Base-by-base conservation (phyloP, 2,329 filamentous ascomycete genomes). In the Clonostachys solani region DNA sequence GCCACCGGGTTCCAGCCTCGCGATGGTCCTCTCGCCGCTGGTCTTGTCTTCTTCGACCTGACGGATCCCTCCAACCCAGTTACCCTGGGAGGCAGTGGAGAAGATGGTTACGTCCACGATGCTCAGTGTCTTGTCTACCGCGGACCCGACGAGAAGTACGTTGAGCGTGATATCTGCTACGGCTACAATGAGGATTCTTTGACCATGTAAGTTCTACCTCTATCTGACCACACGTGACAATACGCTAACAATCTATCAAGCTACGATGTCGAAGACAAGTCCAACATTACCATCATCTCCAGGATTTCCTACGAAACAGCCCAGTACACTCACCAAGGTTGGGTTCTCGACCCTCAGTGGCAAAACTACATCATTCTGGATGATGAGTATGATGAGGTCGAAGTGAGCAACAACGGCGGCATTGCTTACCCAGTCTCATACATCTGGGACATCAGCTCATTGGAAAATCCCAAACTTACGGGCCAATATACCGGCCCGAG, bases 41-140 rank as follows among this genome's bases (percentile, higher is more conserved):
- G 79, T 7, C 67, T 83, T 23, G 77, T 78, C 59, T 81, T 81
- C 60, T 75, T 83, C 49, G 76, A 83, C 57, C 67, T 83, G 17
- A 69, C 68, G 1, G 70, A 82, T 49, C 77, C 77, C 1, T 58
- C 72, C 4, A 77, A 78, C 33, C 79, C 79, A 0, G 71, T 63
- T 18, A 72, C 66, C 17, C 69, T 77, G 12, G 80, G 80, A 10
- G 82, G 78, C 50, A 75, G 74, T 9, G 66, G 66, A 12, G 60
- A 67, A 2, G 79, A 83, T 47, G 78, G 79, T 2, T 83, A 83
- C 45, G 78, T 82, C 3, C 80, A 83, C 54, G 79, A 83, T 49
- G 49, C 45, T 6, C 47, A 47, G 40, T 48, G 45, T 43, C 35
- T 51, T 17, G 45, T 47, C n/a, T 49, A 49, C 42, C 44, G 40